Evolutionary conservation across 1,284 basidiomycete species (phyloP), one percentile per base, ranked within the genome.

Genomic region (Takashimella koratensis): DNA sequence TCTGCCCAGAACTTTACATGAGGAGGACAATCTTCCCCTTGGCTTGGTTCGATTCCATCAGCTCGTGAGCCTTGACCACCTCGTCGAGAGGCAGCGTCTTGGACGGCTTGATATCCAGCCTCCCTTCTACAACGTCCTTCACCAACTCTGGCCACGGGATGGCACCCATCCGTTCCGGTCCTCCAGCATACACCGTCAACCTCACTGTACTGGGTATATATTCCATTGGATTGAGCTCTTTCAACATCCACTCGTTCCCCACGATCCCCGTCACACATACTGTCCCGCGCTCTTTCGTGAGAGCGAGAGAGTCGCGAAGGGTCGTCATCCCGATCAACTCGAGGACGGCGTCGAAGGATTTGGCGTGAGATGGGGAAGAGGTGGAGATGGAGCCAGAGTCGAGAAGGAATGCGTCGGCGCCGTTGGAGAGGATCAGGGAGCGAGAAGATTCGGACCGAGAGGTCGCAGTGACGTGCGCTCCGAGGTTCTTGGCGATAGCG

Each of bases 1-100:
- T n/a, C n/a, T n/a, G n/a, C n/a, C n/a, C n/a, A n/a, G n/a, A n/a
- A n/a, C n/a, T n/a, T 47, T 22, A 52, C 53, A 55, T 51, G 12
- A 55, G 16, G 5, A 50, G n/a, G 10, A 55, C 53, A 24, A 55
- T 55, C 45, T 55, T 55, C 23, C 53, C 53, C 22, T 49, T 50
- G 4, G 49, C 54, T 13, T 30, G 24, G 11, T 45, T 41, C n/a
- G 24, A 42, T 19, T 56, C 54, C 54, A 56, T 52, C 13, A 56
- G 41, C 19, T 13, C 20, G 47, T 51, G 49, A 23, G 52, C 52
- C 43, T 54, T 36, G 13, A 36, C 52, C 16, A 54, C 25, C 5
- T 54, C 40, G 8, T 46, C 49, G 21, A 51, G 25, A 5, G 20
- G 10, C 39, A 20, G 51, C 19, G 45, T 47, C 44, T 41, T 55